A percentile compares a stretch with the other conserved stretches of the same genome.
These are phyloP conservation scores for Trichoderma citrinoviride DNA, from an alignment of 2,329 filamentous ascomycete genomes.

Conservation along the genomic window DNA sequence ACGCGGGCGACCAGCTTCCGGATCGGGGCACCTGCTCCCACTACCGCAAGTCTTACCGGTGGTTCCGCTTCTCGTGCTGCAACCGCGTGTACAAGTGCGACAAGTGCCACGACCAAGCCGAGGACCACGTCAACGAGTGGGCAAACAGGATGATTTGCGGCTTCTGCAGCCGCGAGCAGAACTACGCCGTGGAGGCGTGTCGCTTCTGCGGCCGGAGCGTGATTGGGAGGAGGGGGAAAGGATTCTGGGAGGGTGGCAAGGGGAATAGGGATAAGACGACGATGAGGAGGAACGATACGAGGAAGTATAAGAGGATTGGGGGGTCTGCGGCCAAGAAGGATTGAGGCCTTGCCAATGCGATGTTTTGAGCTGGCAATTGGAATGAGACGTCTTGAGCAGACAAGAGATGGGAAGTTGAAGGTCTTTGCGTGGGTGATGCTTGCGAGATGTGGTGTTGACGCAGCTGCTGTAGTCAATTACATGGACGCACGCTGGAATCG, in stretches of 20 bases:
- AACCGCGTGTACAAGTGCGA: constrained; percentile 59
- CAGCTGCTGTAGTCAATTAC: not conserved
- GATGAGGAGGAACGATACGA: constrained; percentile 75
- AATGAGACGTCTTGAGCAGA: not conserved
- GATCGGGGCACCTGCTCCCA: constrained; percentile 54
- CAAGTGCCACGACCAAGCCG: constrained; percentile 70
- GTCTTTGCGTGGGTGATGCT: not conserved
- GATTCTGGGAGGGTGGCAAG: constrained; percentile 87
- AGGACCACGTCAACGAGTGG: constrained; percentile 75
- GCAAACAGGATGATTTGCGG: constrained; percentile 82
- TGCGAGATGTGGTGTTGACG: not conserved
- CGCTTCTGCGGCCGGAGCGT: constrained; percentile 68
- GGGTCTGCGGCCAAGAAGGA: constrained; percentile 30
- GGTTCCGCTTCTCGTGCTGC: constrained; percentile 66
- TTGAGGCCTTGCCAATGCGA: not conserved
- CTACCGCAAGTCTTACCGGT: constrained; percentile 58
- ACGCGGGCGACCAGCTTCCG: constrained; percentile 56
- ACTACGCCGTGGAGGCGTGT: constrained; percentile 74
- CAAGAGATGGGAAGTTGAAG: not conserved
- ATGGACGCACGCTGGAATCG: not conserved
- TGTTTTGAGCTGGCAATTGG: too few species aligned
- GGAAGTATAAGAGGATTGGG: constrained; percentile 66
- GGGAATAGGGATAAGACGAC: constrained; percentile 68
- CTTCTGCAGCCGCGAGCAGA: constrained; percentile 76
- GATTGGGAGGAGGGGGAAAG: constrained; percentile 61